These are phyloP conservation scores for Lichtheimia ornata DNA, from an alignment of 371 early-diverging fungal genomes.

Conservation along the genomic window DNA sequence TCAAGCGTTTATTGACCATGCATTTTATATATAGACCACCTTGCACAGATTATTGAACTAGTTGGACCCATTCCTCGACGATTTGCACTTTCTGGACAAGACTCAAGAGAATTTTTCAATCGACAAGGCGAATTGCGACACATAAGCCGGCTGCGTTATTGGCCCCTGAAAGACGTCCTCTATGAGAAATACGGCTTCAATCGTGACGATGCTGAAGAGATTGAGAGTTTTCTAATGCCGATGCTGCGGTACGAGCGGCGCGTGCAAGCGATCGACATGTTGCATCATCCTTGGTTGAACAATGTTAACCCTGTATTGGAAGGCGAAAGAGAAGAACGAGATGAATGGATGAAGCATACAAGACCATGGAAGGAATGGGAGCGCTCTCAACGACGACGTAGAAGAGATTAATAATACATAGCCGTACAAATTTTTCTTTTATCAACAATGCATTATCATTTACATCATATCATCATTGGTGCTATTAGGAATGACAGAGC, in stretches of 20 bases:
- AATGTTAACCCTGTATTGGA: slow-evolving; percentile 40
- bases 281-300: slow-evolving; percentile 67
- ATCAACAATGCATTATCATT: background rate
- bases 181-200: slow-evolving; percentile 78
- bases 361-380: slow-evolving; percentile 49
- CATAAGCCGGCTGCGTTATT: slow-evolving; percentile 81
- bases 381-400: slow-evolving; percentile 4
- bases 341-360: slow-evolving; percentile 23
- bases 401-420: background rate
- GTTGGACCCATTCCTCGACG: slow-evolving; percentile 81
- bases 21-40: slow-evolving; percentile 72
- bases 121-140: slow-evolving; percentile 79
- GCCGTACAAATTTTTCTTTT: background rate
- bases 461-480: background rate
- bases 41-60: slow-evolving; percentile 95
- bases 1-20: background rate
- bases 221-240: slow-evolving; percentile 67
- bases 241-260: slow-evolving; percentile 74
- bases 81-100: slow-evolving; percentile 75
- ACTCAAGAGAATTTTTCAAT: slow-evolving; percentile 79
- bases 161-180: slow-evolving; percentile 83
- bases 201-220: slow-evolving; percentile 57
- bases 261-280: slow-evolving; percentile 55
- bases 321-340: slow-evolving; percentile 24
- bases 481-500: too few relatives aligned